These are phyloP conservation scores for Aspergillus ochraceus DNA, from an alignment of 2,329 filamentous ascomycete species.

Conservation along the genomic window DNA sequence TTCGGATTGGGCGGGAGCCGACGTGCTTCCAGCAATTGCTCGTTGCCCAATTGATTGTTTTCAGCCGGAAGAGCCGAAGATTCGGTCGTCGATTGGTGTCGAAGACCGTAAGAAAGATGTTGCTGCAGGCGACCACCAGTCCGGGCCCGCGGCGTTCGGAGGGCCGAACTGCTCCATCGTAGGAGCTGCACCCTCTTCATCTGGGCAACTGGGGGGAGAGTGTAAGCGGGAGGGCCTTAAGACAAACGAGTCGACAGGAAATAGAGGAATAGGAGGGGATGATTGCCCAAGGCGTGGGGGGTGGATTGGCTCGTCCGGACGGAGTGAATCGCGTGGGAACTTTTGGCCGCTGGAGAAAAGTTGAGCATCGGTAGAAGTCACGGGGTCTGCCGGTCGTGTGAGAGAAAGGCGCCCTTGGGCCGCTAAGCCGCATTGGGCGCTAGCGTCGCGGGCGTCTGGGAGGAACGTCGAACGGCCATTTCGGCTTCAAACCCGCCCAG, in stretches of 20 bases:
- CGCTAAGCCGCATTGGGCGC: slow-evolving; percentile 28
- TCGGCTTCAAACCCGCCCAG: slow-evolving; percentile 30
- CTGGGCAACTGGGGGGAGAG: slow-evolving; percentile 26
- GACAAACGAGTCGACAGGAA: neutral
- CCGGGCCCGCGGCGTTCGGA: slow-evolving; percentile 46
- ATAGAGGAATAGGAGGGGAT: slow-evolving; percentile 11
- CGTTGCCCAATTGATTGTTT: slow-evolving; percentile 28
- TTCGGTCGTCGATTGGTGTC: slow-evolving; percentile 43
- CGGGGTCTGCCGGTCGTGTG: slow-evolving; percentile 36
- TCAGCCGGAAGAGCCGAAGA: slow-evolving; percentile 29
- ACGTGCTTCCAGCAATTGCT: slow-evolving; percentile 3
- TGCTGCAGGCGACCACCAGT: slow-evolving; percentile 40
- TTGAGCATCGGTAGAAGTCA: slow-evolving; percentile 41
- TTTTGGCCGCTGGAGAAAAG: slow-evolving; percentile 34
- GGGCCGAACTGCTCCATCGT: slow-evolving; percentile 53
- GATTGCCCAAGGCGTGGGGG: slow-evolving; percentile 20
- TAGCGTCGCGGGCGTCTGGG: slow-evolving; percentile 29
- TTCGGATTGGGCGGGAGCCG: slow-evolving; percentile 22
- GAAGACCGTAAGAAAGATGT: slow-evolving; percentile 35
- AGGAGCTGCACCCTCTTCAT: slow-evolving; percentile 55
- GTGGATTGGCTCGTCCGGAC: slow-evolving; percentile 6
- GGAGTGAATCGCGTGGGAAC: slow-evolving; percentile 15
- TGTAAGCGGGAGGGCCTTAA: neutral
- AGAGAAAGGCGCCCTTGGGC: slow-evolving; percentile 13
- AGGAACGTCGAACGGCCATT: slow-evolving; percentile 31